Percentiles rank a stretch among this genome's conserved stretches.
Conservation (phyloP, 1,284 basidiomycete species). For the Schizopora paradoxa region DNA sequence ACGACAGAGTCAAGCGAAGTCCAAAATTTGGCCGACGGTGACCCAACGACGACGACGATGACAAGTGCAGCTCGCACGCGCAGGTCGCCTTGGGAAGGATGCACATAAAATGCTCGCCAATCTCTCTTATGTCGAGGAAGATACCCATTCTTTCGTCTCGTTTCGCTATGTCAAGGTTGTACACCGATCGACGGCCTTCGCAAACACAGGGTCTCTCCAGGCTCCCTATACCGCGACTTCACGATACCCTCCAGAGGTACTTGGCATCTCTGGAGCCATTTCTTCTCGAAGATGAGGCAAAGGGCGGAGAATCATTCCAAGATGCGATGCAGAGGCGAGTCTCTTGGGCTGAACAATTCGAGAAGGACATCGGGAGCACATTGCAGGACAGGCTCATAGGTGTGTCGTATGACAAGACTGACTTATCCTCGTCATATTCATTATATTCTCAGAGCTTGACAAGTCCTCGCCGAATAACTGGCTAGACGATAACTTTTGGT, state of each 20-base stretch:
- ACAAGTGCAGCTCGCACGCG: slow-evolving; percentile 4
- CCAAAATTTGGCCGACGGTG: no score
- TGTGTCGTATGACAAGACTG: slow-evolving; percentile 34
- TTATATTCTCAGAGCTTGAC: slow-evolving; percentile 64
- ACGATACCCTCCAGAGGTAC: slow-evolving; percentile 76
- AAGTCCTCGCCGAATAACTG: slow-evolving; percentile 85
- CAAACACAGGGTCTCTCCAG: slow-evolving; percentile 41
- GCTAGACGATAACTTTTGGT: slow-evolving; percentile 95
- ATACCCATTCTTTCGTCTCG: background rate
- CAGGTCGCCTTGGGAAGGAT: no score
- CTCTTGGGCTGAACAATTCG: slow-evolving; percentile 71
- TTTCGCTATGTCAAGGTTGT: background rate
- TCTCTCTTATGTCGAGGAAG: no score
- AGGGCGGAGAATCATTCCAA: slow-evolving; percentile 48
- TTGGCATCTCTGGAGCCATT: slow-evolving; percentile 78
- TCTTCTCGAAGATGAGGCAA: slow-evolving; percentile 67
- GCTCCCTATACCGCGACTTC: slow-evolving; percentile 82
- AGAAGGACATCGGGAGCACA: slow-evolving; percentile 60
- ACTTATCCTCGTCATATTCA: slow-evolving; percentile 8
- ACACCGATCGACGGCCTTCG: background rate
- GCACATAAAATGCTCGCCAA: no score
- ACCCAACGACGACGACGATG: background rate
- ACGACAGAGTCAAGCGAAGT: no score
- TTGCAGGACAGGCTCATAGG: slow-evolving; percentile 82
- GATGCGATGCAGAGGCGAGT: slow-evolving; percentile 56